phyloP scores from a whole-genome alignment of 2,329 filamentous ascomycete genomes.

The Aureobasidium mangrovei region DNA sequence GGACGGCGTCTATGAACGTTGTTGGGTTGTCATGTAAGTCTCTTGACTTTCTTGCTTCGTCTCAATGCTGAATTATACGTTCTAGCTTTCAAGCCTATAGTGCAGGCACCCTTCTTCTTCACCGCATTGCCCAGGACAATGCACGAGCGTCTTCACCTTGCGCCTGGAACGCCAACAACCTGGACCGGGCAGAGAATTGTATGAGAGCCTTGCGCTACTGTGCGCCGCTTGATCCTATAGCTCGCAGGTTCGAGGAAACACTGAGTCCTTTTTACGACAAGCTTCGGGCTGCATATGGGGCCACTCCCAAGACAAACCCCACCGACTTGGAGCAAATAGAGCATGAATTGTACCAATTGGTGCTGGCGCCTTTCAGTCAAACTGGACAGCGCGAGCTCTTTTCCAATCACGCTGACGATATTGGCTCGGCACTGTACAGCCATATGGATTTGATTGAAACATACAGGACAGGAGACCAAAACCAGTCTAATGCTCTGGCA shows the following conservation, averaged over 20 bases:
- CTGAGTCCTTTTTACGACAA: neutral
- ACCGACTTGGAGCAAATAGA: neutral
- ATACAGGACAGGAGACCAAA: neutral
- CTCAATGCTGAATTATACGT: neutral
- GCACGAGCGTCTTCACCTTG: neutral
- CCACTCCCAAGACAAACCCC: neutral
- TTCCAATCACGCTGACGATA: neutral
- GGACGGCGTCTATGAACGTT: neutral
- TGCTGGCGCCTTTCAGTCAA: neutral
- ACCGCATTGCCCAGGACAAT: neutral
- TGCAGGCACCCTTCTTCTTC: neutral
- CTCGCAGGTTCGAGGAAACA: neutral
- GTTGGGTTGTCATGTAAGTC: neutral
- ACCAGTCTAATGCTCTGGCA: too few species aligned
- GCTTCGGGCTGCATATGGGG: neutral
- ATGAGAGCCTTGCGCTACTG: neutral
- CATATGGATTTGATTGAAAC: neutral
- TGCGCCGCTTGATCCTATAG: neutral
- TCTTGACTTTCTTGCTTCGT: neutral
- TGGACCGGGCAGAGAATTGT: neutral
- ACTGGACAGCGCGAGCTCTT: neutral
- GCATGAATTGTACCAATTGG: neutral
- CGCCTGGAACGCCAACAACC: neutral
- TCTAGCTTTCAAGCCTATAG: neutral
- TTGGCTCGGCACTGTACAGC: neutral